phyloP scores from a whole-genome alignment of 2,329 filamentous ascomycete species.

The Cladosporium phlei region DNA sequence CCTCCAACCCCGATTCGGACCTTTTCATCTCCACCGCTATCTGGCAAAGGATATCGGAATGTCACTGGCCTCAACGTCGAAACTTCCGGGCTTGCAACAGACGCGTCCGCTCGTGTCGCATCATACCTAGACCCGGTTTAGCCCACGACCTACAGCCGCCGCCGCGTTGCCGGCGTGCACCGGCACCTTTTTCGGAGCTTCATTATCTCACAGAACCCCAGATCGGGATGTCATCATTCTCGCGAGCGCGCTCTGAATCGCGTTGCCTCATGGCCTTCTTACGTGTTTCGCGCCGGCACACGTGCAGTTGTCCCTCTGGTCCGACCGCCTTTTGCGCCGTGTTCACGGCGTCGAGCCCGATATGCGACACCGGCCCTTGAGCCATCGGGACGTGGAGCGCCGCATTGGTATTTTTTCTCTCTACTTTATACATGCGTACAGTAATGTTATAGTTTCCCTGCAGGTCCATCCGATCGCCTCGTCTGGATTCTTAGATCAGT shows the following conservation, averaged over 20 bases:
- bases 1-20: constrained; percentile 8
- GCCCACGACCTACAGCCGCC: not conserved
- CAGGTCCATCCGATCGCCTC: too few species aligned
- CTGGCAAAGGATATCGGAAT: not conserved
- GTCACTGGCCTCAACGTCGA: not conserved
- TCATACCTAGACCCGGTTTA: constrained; percentile 2
- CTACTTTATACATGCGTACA: constrained; percentile 4
- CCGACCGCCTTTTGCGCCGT: too few species aligned
- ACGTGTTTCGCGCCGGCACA: constrained; percentile 1
- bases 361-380: not conserved
- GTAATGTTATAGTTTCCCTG: too few species aligned
- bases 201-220: constrained; percentile 9
- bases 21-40: constrained; percentile 3
- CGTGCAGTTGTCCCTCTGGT: not conserved
- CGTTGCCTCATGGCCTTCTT: not conserved
- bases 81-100: constrained; percentile 1
- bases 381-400: not conserved
- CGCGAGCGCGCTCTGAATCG: not conserved
- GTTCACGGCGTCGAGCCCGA: too few species aligned
- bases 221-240: constrained; percentile 8
- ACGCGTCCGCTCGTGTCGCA: constrained; percentile 4
- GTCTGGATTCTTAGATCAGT: too few species aligned
- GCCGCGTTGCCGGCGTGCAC: not conserved
- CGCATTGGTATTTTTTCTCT: not conserved
- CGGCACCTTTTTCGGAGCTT: constrained; percentile 4